Conservation (phyloP, 2,329 filamentous ascomycete species). For the Trichoderma koningii region DNA sequence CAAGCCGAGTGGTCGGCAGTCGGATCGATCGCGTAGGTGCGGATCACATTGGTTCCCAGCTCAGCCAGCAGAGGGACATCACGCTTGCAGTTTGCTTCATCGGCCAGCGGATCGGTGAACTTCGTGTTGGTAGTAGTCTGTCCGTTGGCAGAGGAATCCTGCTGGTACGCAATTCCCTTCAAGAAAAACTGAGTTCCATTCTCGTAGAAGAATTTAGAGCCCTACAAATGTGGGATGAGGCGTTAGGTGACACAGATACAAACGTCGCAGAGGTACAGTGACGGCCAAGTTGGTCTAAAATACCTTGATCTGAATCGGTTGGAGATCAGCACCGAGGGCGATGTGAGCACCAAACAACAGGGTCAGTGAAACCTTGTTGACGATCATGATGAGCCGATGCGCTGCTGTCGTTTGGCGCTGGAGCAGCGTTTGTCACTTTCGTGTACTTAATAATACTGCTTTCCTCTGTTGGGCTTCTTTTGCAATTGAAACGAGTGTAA, state of each 20-base stretch:
- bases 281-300: too few species aligned
- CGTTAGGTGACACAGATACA: not conserved
- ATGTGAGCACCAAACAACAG: not conserved
- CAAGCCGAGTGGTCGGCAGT: conserved; percentile 75
- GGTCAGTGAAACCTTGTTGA: not conserved
- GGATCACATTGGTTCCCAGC: conserved; percentile 87
- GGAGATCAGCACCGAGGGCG: not conserved
- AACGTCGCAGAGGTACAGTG: too few species aligned
- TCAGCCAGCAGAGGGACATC: conserved; percentile 80
- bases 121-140: conserved; percentile 48
- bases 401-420: not conserved
- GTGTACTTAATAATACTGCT: too few species aligned
- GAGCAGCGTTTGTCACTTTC: not conserved
- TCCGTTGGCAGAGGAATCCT: conserved; percentile 65
- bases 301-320: conserved; percentile 12
- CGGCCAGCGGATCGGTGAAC: conserved; percentile 82
- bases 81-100: conserved; percentile 71
- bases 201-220: conserved; percentile 87
- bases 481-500: too few species aligned
- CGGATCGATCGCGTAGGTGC: conserved; percentile 91
- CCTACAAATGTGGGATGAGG: conserved; percentile 47
- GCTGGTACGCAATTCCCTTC: conserved; percentile 93
- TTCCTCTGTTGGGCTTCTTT: too few species aligned
- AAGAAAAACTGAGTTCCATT: conserved; percentile 73
- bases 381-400: not conserved